Percentiles rank a stretch among this genome's conserved stretches.
Evolutionary conservation across 805 yeast species (phyloP).

Genomic region (Candida germanica): DNA sequence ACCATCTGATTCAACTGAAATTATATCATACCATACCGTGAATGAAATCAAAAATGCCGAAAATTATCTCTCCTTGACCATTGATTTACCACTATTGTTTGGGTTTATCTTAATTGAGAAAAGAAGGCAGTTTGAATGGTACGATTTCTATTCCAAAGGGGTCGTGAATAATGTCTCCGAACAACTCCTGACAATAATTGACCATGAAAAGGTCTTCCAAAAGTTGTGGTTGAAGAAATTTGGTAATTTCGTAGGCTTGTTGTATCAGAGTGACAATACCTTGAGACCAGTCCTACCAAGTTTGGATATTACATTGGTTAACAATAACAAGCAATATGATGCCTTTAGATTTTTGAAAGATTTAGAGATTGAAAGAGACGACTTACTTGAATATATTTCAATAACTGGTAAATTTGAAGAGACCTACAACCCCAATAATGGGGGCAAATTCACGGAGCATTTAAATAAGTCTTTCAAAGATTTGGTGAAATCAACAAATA

Average conservation of each 20-base stretch:
- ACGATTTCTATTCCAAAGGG: conserved; percentile 39
- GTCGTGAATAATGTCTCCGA: conserved; percentile 48
- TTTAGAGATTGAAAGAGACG: conserved; percentile 30
- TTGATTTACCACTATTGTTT: conserved; percentile 68
- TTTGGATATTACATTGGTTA: conserved; percentile 36
- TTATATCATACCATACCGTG: conserved; percentile 19
- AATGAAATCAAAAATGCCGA: conserved; percentile 29
- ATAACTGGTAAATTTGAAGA: conserved; percentile 21
- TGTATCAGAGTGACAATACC: conserved; percentile 12
- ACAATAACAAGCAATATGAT: conserved; percentile 14
- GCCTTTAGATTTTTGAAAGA: conserved; percentile 35
- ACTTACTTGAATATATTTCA: conserved; percentile 28
- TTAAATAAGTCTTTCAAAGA: conserved; percentile 46
- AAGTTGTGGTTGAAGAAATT: conserved; percentile 64
- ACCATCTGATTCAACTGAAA: conserved; percentile 6
- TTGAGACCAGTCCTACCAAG: conserved; percentile 20
- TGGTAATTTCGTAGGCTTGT: conserved; percentile 35
- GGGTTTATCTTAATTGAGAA: conserved; percentile 67
- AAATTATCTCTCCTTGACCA: conserved; percentile 42
- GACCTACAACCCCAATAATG: conserved; percentile 6
- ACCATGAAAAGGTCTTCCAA: conserved; percentile 54
- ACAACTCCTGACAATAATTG: conserved; percentile 53
- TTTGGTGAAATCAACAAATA: conserved; percentile 37
- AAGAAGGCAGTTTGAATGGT: conserved; percentile 59
- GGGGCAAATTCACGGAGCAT: conserved; percentile 31